Percentiles rank a stretch among this genome's conserved stretches.
Evolutionary conservation across 176 grass and related monocot genomes (phyloP).

Genomic region (Dactylis glomerata): DNA sequence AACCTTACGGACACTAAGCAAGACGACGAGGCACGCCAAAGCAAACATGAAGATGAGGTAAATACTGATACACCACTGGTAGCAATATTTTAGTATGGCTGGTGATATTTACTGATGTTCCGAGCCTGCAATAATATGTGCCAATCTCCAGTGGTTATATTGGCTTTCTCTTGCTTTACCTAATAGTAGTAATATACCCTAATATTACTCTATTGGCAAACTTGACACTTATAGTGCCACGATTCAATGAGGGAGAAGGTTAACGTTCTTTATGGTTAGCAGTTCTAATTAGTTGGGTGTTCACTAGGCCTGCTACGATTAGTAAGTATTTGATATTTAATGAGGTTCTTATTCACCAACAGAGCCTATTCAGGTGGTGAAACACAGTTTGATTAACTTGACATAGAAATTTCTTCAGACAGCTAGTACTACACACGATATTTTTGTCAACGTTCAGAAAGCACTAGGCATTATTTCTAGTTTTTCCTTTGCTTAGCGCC

Average conservation of each 20-base stretch:
- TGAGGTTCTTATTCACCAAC: not conserved
- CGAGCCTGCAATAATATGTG: not conserved
- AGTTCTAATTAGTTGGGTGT: not conserved
- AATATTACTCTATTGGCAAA: constrained; percentile 2
- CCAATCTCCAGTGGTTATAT: not conserved
- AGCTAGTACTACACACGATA: not conserved
- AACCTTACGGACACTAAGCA: constrained; percentile 45
- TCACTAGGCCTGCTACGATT: not conserved
- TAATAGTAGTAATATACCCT: not conserved
- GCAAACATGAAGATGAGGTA: constrained; percentile 85
- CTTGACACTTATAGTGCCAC: not conserved
- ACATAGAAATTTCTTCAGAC: not conserved
- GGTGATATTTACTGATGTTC: not conserved
- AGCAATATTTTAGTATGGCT: not conserved
- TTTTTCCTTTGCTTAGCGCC: no score
- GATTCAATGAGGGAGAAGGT: not conserved
- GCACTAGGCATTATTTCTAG: no score
- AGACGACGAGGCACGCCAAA: constrained; percentile 59
- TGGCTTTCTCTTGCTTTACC: not conserved
- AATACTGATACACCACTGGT: not conserved
- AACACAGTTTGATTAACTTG: not conserved
- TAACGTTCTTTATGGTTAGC: constrained; percentile 2
- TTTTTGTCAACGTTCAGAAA: not conserved
- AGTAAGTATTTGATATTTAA: not conserved
- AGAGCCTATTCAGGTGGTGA: not conserved